Evolutionary conservation across 495 filamentous ascomycete genomes (phyloP).

Genomic region (Bacidia gigantensis): DNA sequence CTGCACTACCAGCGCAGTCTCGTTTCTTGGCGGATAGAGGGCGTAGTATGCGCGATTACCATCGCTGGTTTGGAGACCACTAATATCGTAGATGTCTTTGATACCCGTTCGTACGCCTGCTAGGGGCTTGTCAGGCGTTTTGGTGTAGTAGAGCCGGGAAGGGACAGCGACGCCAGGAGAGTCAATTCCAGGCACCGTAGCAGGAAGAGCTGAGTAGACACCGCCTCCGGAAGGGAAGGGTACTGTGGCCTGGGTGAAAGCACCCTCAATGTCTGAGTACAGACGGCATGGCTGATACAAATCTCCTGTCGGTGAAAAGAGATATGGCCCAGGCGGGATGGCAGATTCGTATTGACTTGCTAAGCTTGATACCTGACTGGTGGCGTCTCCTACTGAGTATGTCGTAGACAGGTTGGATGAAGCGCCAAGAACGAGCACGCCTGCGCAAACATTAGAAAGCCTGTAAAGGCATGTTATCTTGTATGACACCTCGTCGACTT

Average conservation of each 20-base stretch:
- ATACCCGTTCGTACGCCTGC: slow-evolving; percentile 39
- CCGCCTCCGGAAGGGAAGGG: no score
- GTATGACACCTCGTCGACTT: neutral
- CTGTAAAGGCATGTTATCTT: neutral
- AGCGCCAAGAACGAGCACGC: neutral
- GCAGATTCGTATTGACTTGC: neutral
- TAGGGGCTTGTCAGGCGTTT: slow-evolving; percentile 28
- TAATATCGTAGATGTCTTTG: slow-evolving; percentile 49
- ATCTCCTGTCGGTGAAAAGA: slow-evolving; percentile 27
- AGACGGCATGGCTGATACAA: slow-evolving; percentile 34
- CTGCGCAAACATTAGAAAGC: neutral
- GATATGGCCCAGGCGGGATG: slow-evolving; percentile 35
- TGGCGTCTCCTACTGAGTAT: neutral
- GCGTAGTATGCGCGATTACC: slow-evolving; percentile 43
- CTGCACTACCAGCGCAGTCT: slow-evolving; percentile 35
- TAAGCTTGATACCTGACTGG: neutral
- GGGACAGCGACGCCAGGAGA: slow-evolving; percentile 35
- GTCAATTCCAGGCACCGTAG: slow-evolving; percentile 23
- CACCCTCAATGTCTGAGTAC: slow-evolving; percentile 33
- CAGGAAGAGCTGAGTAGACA: slow-evolving; percentile 4
- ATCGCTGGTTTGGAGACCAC: slow-evolving; percentile 38
- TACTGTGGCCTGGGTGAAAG: slow-evolving; percentile 32
- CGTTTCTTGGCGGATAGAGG: slow-evolving; percentile 33
- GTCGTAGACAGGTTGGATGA: neutral
- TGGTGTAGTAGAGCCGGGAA: slow-evolving; percentile 39